Evolutionary conservation across 108 stramenopile genomes (phyloP), one percentile per base, ranked within the genome.

Genomic region (Phaeodactylum tricornutum): DNA sequence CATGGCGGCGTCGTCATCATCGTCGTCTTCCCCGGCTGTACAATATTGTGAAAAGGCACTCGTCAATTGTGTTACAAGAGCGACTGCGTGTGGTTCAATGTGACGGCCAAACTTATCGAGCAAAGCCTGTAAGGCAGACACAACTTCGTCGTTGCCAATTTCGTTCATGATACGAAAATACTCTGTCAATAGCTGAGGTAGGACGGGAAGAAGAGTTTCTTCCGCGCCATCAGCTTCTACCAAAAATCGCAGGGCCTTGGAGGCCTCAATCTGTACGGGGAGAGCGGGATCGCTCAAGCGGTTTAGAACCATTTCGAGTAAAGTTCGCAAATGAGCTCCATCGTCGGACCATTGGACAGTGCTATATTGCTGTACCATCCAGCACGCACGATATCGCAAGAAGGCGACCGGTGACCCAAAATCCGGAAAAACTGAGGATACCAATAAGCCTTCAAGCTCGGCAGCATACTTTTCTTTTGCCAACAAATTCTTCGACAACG

Each of bases 121-220:
- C 31, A 97, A 82, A 5, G 88, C 84, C 51, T 96, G 88, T 36
- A 97, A 69, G 4, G 93, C 92, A 29, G 80, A 71, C 1, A 96
- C 89, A 20, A 96, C 95, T 66, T 92, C 86, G 52, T 98, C 96
- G 42, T 91, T 92, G 16, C 93, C 94, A 55, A 96, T 94, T 64
- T 94, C 93, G 49, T 86, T 85, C 95, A 98, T 96, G 62, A 98
- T 96, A 40, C 92, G 72, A 79, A 98, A 98, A 60, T 95, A 98
- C 59, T 94, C 89, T 33, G 83, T 90, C 63, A 98, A 69, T 29
- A 98, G 67, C 34, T 91, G 82, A 30, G 92, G 92, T 5, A 98
- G 71, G 14, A 92, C 87, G 9, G 93, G 91, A 28, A 93, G 68
- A 12, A 98, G 70, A 6, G 84, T 80, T 21, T 74, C 72, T 24